phyloP scores from a whole-genome alignment of 2,329 filamentous ascomycete genomes.

The Fusarium dlaminii region DNA sequence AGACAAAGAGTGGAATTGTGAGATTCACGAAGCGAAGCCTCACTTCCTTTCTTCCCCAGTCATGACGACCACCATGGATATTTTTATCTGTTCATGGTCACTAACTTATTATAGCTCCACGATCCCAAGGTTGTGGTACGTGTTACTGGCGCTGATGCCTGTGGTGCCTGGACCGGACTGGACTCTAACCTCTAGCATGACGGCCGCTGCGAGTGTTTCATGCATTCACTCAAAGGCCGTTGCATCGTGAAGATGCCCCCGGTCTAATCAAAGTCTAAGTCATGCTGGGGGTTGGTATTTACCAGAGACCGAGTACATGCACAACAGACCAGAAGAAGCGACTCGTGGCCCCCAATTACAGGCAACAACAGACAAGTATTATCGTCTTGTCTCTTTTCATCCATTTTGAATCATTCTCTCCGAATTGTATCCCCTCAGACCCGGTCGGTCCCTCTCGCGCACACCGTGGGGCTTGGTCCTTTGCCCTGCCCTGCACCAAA shows the following conservation, averaged over 20 bases:
- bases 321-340: constrained; percentile 6
- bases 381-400: constrained; percentile 12
- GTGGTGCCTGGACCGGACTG: constrained; percentile 3
- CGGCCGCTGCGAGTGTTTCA: constrained; percentile 32
- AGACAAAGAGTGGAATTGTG: constrained; percentile 31
- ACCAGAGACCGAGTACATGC: background rate
- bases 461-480: constrained; percentile 35
- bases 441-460: constrained; percentile 18
- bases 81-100: constrained; percentile 17
- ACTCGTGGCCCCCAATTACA: constrained; percentile 29
- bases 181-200: constrained; percentile 17
- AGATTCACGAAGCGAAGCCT: constrained; percentile 22
- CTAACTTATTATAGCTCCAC: background rate
- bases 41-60: constrained; percentile 1
- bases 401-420: constrained; percentile 22
- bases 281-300: constrained; percentile 3
- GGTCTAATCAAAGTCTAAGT: background rate
- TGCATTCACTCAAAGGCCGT: constrained; percentile 29
- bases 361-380: constrained; percentile 25
- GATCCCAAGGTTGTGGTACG: constrained; percentile 34
- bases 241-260: constrained; percentile 30
- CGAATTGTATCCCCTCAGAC: background rate
- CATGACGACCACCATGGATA: constrained; percentile 10
- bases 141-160: constrained; percentile 22
- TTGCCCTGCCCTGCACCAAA: constrained; percentile 30